Percentiles rank a stretch among this genome's conserved stretches.
These are phyloP conservation scores for Eucalyptus sideroxylon DNA, from an alignment of 345 rosid genomes.

Conservation along the genomic window DNA sequence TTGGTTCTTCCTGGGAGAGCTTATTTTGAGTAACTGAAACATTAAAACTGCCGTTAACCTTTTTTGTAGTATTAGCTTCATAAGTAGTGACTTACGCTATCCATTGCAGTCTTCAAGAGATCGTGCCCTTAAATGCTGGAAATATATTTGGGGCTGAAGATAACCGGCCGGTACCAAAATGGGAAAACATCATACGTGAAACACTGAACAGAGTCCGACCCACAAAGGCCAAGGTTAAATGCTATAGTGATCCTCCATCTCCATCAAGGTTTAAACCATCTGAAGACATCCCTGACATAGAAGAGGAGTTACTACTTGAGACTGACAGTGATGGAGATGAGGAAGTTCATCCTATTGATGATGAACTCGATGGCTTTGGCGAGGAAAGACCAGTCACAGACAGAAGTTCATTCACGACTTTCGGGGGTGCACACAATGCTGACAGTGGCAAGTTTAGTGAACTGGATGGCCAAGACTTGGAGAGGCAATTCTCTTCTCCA, in stretches of 20 bases:
- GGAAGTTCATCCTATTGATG: slow-evolving; percentile 71
- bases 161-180: slow-evolving; percentile 56
- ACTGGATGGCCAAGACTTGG: slow-evolving; percentile 25
- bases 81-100: background rate
- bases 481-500: slow-evolving; percentile 40
- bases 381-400: background rate
- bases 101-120: slow-evolving; percentile 69
- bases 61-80: background rate
- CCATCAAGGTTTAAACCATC: slow-evolving; percentile 70
- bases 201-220: slow-evolving; percentile 54
- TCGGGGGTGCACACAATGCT: background rate
- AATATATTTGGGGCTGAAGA: slow-evolving; percentile 96
- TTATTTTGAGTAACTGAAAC: background rate
- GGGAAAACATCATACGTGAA: slow-evolving; percentile 85
- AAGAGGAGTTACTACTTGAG: slow-evolving; percentile 60
- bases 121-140: slow-evolving; percentile 90
- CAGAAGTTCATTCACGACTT: background rate
- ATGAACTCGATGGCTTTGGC: slow-evolving; percentile 16
- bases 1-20: background rate
- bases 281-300: slow-evolving; percentile 49
- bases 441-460: slow-evolving; percentile 10
- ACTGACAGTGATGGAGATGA: slow-evolving; percentile 75
- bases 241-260: slow-evolving; percentile 91
- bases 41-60: background rate
- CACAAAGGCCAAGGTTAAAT: slow-evolving; percentile 29